Evolutionary conservation across 352 stramenopile genomes (phyloP), one percentile per base, ranked within the genome.

Genomic region (Phytopythium mirpurense): DNA sequence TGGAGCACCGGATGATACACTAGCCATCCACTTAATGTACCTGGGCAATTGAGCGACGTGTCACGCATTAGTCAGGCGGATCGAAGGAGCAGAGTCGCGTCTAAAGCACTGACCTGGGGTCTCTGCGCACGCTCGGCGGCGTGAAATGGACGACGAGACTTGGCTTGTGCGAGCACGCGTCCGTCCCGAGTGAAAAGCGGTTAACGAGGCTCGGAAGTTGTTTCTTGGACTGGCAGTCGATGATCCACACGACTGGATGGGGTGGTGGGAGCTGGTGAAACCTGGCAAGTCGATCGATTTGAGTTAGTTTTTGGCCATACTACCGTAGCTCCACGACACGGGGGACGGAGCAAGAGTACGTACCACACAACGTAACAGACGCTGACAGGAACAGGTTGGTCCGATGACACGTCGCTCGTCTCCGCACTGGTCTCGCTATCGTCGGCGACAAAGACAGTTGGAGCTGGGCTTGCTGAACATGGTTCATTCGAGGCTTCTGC

Each of bases 81-180:
- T n/a, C 3, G 16, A 32, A 11, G 12, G 8, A 49, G 12, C 10
- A 21, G 4, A 16, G 2, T 16, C 29, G 40, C 8, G 23, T 27
- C n/a, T 15, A 35, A 23, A 21, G 14, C 1, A 16, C 29, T 10
- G 65, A 79, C 72, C 49, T 67, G 3, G 60, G 27, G 21, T 73
- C 51, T 27, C 38, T 29, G 34, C 63, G 48, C 3, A 86, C 55
- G 21, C 56, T n/a, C 1, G 54, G 11, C 10, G 70, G 68, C 1
- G 74, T 76, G 12, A 90, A 72, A 45, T 90, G 79, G 15, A 84
- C 69, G 12, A 88, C 59, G 2, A 90, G 58, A 5, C 55, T 66
- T 23, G 79, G 77, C 3, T 48, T 49, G 40, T 90, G 79, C 23
- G 32, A 10, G 26, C 47, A 54, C 5, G 6, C 34, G 12, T 10